Evolutionary conservation across 768 basidiomycete species (phyloP), one percentile per base, ranked within the genome.

Genomic region (Megacollybia marginata): DNA sequence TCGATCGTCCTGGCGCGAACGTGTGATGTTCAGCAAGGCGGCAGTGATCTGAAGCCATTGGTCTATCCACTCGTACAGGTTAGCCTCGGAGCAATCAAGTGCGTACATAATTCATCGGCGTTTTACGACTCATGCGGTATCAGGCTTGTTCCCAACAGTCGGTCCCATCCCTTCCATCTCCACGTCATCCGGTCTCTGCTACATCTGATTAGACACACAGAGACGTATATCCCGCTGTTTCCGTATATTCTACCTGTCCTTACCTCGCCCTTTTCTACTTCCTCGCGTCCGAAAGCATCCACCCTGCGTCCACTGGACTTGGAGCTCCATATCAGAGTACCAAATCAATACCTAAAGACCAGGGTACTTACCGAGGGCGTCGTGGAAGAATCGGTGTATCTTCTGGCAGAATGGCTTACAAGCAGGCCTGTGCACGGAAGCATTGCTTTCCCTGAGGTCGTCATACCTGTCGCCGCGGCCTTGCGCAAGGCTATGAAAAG

Each of bases 61-160:
- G 86, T 98, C 49, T 98, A 95, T 64, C 96, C 96, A 9, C 76
- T 99, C 16, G 90, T 96, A 9, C 96, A 99, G 65, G 88, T 99
- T 44, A 80, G 91, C 49, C 68, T 97, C 48, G 96, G 96, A 28
- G 89, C 92, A 47, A 85, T 96, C 58, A 88, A 88, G 94, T 95
- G 65, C 57, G 85, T 71, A 38, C 12, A 42, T 51, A 33, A 36
- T 51, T 53, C 44, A 28, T 20, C 48, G 19, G 13, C 42, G 46
- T 31, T 35, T 45, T 11, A 42, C 42, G n/a, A 45, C 38, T 63
- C 50, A 56, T 54, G 46, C 48, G 20, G 48, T 47, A 34, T 33
- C 63, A 98, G 95, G 59, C 82, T 97, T 46, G 81, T 96, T 44
- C 84, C 92, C 28, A 94, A 89, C 52, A 76, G 86, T 11, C 88